Evolutionary conservation across 306 rosid genomes (phyloP).

Genomic region (Luffa aegyptiaca): DNA sequence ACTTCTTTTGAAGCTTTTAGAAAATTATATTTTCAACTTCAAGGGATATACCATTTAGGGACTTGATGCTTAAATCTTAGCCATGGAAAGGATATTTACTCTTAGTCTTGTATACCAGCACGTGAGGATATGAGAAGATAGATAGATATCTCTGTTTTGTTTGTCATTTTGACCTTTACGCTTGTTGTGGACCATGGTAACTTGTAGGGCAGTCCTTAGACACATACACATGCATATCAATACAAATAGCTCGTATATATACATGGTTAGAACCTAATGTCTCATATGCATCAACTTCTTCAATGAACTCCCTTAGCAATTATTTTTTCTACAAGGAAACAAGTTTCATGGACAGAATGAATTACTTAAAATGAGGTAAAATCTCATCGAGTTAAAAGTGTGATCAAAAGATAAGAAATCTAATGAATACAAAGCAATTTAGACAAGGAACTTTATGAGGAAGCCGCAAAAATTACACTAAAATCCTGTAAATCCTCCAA

Average conservation of each 20-base stretch:
- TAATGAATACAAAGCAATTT: neutral
- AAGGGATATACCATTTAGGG: neutral
- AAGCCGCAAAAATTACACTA: neutral
- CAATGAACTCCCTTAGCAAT: neutral
- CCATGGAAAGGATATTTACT: neutral
- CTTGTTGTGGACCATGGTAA: neutral
- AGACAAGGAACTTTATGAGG: neutral
- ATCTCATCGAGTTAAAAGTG: neutral
- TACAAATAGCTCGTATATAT: neutral
- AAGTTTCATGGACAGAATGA: neutral
- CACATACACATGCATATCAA: neutral
- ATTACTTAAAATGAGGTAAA: neutral
- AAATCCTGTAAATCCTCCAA: neutral
- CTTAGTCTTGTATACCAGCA: neutral
- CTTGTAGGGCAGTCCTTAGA: neutral
- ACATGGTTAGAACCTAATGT: neutral
- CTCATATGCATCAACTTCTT: neutral
- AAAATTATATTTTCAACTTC: neutral
- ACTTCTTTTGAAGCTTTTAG: neutral
- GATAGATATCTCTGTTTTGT: neutral
- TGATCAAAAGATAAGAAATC: neutral
- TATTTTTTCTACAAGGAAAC: neutral
- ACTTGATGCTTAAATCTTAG: neutral
- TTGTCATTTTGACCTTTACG: neutral
- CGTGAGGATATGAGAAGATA: neutral